Conservation (phyloP, 192 early-diverging fungal genomes). For the Entomortierella lignicola region DNA sequence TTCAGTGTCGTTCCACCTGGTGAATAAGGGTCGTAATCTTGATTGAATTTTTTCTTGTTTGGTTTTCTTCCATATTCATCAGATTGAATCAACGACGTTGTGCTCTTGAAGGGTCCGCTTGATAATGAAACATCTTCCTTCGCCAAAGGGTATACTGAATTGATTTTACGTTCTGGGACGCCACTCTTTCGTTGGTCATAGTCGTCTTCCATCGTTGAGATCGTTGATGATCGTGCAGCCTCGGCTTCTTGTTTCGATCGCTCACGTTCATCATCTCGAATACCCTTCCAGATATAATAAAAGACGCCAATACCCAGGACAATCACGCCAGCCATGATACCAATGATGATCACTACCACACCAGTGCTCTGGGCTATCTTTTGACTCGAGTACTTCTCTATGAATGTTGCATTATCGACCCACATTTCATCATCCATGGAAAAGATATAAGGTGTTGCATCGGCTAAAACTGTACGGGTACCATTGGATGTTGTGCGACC, state of each 20-base stretch:
- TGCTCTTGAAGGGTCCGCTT: constrained; percentile 44
- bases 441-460: constrained; percentile 13
- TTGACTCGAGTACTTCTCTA: background rate
- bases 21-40: constrained; percentile 16
- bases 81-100: constrained; percentile 32
- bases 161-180: constrained; percentile 6
- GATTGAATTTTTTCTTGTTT: constrained; percentile 1
- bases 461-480: background rate
- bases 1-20: constrained; percentile 39
- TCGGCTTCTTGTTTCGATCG: constrained; percentile 6
- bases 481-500: background rate
- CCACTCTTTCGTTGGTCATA: background rate
- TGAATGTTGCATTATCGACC: constrained; percentile 20
- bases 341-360: constrained; percentile 15
- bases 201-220: constrained; percentile 6
- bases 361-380: background rate
- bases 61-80: constrained; percentile 8
- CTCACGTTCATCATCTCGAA: constrained; percentile 10
- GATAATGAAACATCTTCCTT: constrained; percentile 29
- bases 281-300: constrained; percentile 33
- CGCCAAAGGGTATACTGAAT: constrained; percentile 8
- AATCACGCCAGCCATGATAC: constrained; percentile 25
- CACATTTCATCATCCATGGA: constrained; percentile 12
- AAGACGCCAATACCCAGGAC: constrained; percentile 20
- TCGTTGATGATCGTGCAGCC: constrained; percentile 7